These are phyloP conservation scores for Pythium biforme DNA, from an alignment of 352 stramenopile species.

Conservation along the genomic window DNA sequence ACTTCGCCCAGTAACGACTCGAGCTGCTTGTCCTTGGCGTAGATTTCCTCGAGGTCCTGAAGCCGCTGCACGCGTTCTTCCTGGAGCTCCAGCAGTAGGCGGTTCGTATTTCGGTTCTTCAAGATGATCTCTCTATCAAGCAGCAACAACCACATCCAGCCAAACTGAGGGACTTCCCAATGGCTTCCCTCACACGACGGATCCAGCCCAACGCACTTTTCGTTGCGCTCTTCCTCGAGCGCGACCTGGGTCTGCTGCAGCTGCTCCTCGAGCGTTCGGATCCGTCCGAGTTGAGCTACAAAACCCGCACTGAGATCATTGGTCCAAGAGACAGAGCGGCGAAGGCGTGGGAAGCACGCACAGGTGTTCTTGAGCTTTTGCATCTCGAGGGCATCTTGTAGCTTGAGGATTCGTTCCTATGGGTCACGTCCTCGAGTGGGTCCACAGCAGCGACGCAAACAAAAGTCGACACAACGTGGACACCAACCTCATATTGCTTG, in stretches of 20 bases:
- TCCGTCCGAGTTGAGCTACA: constrained; percentile 61
- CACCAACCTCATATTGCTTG: constrained; percentile 43
- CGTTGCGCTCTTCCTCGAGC: constrained; percentile 64
- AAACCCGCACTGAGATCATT: background rate
- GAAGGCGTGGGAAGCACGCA: constrained; percentile 17
- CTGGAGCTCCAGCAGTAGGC: constrained; percentile 62
- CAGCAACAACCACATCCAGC: background rate
- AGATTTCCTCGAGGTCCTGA: constrained; percentile 81
- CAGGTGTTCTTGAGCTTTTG: constrained; percentile 84
- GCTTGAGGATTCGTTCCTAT: constrained; percentile 74
- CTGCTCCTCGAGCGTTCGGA: constrained; percentile 64
- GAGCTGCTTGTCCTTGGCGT: constrained; percentile 74
- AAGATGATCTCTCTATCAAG: constrained; percentile 50
- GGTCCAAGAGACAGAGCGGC: background rate
- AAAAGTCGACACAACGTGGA: background rate
- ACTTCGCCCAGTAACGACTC: constrained; percentile 59
- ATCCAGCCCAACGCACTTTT: constrained; percentile 73
- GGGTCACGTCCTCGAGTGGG: too few species aligned
- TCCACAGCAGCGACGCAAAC: background rate
- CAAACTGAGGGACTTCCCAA: too few species aligned
- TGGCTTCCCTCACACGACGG: too few species aligned
- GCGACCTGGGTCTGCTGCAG: constrained; percentile 57
- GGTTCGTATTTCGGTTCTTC: constrained; percentile 68
- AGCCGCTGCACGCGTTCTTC: constrained; percentile 75
- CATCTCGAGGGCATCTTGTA: constrained; percentile 74